A percentile compares a stretch with the other conserved stretches of the same genome.
Conservation (phyloP, 805 yeast species). For the Candida argentea region DNA sequence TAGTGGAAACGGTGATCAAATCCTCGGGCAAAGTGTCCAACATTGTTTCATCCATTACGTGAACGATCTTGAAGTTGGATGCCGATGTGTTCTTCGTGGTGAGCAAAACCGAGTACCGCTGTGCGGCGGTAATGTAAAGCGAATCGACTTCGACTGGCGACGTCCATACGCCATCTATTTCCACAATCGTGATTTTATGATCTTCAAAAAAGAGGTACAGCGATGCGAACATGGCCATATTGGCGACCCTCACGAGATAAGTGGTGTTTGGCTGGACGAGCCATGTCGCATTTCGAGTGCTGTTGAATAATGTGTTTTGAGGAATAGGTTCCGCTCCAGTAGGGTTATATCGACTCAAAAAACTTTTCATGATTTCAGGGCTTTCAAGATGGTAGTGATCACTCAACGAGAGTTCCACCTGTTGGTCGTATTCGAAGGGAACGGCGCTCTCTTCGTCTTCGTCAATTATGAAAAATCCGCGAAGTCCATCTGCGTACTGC, state of each 20-base stretch:
- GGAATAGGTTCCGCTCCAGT: constrained; percentile 84
- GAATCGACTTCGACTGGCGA: constrained; percentile 46
- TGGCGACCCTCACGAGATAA: constrained; percentile 53
- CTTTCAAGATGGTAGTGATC: constrained; percentile 59
- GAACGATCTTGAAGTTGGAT: constrained; percentile 49
- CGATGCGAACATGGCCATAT: constrained; percentile 64
- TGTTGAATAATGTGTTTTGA: constrained; percentile 54
- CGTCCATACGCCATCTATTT: constrained; percentile 43
- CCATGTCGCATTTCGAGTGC: constrained; percentile 48
- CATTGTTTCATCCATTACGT: constrained; percentile 54
- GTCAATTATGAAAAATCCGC: constrained; percentile 60
- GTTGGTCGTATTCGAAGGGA: constrained; percentile 57
- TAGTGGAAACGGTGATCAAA: constrained; percentile 44
- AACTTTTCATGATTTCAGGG: constrained; percentile 34
- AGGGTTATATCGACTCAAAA: constrained; percentile 60
- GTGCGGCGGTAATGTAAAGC: constrained; percentile 68
- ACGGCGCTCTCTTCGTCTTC: constrained; percentile 28
- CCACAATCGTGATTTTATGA: constrained; percentile 32
- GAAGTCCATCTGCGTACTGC: constrained; percentile 70
- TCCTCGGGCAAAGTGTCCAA: constrained; percentile 58
- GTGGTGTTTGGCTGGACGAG: constrained; percentile 49
- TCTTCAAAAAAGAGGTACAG: constrained; percentile 37
- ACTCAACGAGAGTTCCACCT: constrained; percentile 42
- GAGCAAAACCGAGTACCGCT: constrained; percentile 64
- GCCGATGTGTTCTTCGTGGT: constrained; percentile 39